Conservation (phyloP, 2,329 filamentous ascomycete species). For the Exophiala dermatitidis region DNA sequence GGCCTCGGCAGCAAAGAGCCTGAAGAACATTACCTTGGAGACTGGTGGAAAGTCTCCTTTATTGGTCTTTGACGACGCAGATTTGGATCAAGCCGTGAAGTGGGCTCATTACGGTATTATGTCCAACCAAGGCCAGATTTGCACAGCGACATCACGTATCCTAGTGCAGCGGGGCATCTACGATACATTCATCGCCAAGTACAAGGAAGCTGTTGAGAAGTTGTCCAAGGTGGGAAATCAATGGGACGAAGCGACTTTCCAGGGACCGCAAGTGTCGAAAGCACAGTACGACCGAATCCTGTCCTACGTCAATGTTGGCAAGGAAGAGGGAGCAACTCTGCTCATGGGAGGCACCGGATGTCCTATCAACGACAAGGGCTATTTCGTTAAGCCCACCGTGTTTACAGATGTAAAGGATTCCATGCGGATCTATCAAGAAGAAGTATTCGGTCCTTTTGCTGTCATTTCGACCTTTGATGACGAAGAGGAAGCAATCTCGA, state of each 20-base stretch:
- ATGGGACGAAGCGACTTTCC: constrained; percentile 51
- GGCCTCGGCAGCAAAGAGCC: constrained; percentile 30
- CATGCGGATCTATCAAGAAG: constrained; percentile 35
- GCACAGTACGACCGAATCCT: constrained; percentile 40
- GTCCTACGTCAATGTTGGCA: constrained; percentile 38
- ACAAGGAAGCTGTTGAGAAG: constrained; percentile 33
- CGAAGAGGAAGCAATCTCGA: constrained; percentile 35
- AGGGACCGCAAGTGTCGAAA: constrained; percentile 40
- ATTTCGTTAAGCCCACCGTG: constrained; percentile 35
- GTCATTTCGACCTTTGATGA: constrained; percentile 34
- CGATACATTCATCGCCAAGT: constrained; percentile 49
- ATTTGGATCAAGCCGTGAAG: constrained; percentile 64
- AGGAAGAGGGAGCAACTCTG: constrained; percentile 35
- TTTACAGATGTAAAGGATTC: constrained; percentile 31
- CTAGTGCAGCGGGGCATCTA: constrained; percentile 55
- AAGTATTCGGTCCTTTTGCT: constrained; percentile 40
- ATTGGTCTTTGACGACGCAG: constrained; percentile 52
- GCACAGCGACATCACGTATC: constrained; percentile 57
- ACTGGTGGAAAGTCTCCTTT: constrained; percentile 53
- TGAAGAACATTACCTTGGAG: constrained; percentile 57
- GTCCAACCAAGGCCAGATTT: constrained; percentile 57
- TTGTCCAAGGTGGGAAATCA: constrained; percentile 57
- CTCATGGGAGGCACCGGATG: constrained; percentile 33
- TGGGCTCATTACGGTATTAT: constrained; percentile 61
- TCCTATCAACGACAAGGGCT: constrained; percentile 30